Evolutionary conservation across 805 yeast species (phyloP), one percentile per base, ranked within the genome.

Genomic region (Candida lessepsii): DNA sequence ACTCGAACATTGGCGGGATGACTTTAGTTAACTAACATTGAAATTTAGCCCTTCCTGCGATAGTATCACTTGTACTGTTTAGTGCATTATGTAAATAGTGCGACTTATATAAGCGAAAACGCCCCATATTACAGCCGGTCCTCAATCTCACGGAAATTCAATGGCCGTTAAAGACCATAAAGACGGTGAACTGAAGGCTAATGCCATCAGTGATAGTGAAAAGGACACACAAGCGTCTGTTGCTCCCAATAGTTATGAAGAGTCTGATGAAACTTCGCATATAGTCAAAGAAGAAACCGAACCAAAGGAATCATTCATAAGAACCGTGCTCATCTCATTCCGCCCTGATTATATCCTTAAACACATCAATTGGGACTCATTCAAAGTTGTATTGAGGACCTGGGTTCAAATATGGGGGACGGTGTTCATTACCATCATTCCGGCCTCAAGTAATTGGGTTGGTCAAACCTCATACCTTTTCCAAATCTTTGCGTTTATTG

Each of bases 371-470:
- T 50, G 46, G 38, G 44, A 32, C 2, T 61, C 65, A 7, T 51
- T 59, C 37, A 60, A 59, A 35, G 37, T 52, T 1, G 53, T 47
- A 2, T 25, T 53, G 7, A 48, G 60, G 15, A 56, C 64, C 2
- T 63, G 60, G 56, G 29, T 54, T 11, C 62, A 57, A 36, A 46
- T 57, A 2, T 62, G 65, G 63, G 35, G 40, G 14, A 49, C 57
- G 3, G 54, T 58, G 5, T 42, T 64, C 7, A 29, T 63, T 13
- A 40, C 50, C 8, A 47, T 60, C 4, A 51, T 58, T 3, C 64
- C 60, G 2, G 30, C 41, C 2, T 47, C 58, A 1, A 48, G 53
- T 31, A 32, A 29, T 16, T 64, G 67, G 67, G 13, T 62, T 0
- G 67, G 67, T 5, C 38, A 36, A 15, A 65, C 61, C 3, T 47